Percentiles rank a stretch among this genome's conserved stretches.
Conservation (phyloP, 1,139 yeast genomes). For the Diutina neorugosa region DNA sequence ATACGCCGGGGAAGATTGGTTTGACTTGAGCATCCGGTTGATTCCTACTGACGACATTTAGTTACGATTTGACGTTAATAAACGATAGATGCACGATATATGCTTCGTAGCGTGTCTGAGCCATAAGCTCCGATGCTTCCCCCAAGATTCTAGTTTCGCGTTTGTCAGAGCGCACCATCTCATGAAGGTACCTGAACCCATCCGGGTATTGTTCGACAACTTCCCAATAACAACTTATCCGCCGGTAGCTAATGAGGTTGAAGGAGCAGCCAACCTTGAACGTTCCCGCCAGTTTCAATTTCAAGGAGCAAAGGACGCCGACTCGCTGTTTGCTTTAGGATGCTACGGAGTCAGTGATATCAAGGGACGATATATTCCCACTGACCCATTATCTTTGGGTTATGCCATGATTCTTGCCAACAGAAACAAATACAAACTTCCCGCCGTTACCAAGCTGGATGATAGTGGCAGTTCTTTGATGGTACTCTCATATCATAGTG, state of each 20-base stretch:
- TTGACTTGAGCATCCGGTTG: slow-evolving; percentile 51
- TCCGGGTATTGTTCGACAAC: slow-evolving; percentile 6
- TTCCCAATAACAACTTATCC: slow-evolving; percentile 8
- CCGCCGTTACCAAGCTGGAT: slow-evolving; percentile 4
- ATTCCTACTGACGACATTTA: slow-evolving; percentile 42
- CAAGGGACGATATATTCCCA: slow-evolving; percentile 6
- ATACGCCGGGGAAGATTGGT: slow-evolving; percentile 55
- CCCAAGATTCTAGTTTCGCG: background rate
- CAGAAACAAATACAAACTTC: slow-evolving; percentile 6
- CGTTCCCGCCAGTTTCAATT: background rate
- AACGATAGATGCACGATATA: background rate
- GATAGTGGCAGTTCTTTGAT: slow-evolving; percentile 4
- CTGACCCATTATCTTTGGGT: slow-evolving; percentile 8
- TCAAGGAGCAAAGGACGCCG: background rate
- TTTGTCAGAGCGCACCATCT: background rate
- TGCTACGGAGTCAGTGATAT: slow-evolving; percentile 7
- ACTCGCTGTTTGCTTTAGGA: slow-evolving; percentile 6
- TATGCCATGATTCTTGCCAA: slow-evolving; percentile 7
- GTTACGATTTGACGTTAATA: background rate
- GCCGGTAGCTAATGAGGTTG: background rate
- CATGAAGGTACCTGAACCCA: slow-evolving; percentile 8
- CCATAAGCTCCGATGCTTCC: background rate
- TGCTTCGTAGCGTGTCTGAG: background rate
- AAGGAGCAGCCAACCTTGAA: background rate
- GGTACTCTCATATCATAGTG: slow-evolving; percentile 8